Conservation (phyloP, 2,329 filamentous ascomycete genomes). For the Orbilia oligospora region DNA sequence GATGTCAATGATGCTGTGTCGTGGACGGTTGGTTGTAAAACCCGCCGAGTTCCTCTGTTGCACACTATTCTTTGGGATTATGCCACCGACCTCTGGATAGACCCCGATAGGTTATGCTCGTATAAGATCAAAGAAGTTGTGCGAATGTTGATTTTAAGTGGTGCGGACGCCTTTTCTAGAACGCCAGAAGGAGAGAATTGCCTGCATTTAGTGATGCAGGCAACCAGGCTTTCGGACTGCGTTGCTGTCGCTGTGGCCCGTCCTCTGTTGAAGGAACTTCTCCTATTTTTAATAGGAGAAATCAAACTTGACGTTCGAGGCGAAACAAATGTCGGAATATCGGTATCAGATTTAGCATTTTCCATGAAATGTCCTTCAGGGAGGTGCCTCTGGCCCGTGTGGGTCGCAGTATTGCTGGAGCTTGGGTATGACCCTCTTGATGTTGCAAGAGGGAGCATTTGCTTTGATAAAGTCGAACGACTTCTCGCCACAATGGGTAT, state of each 20-base stretch:
- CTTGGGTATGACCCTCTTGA: conserved; percentile 7
- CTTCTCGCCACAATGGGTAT: neutral
- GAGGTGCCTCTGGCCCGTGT: conserved; percentile 25
- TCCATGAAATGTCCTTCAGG: neutral
- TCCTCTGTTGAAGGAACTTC: conserved; percentile 13
- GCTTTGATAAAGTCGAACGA: neutral
- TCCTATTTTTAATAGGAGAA: conserved; percentile 21
- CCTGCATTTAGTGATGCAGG: too few species aligned
- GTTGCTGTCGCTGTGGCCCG: too few species aligned
- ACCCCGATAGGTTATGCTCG: too few species aligned
- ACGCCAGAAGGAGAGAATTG: neutral
- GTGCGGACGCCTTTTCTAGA: neutral
- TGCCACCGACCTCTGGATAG: too few species aligned
- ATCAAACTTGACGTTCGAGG: conserved; percentile 12
- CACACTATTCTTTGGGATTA: neutral
- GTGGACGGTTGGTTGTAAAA: neutral
- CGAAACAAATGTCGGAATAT: neutral
- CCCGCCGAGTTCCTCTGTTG: neutral
- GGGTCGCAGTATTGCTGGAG: neutral
- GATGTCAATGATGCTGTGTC: conserved; percentile 25
- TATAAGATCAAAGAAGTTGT: conserved; percentile 4
- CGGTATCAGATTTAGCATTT: conserved; percentile 17
- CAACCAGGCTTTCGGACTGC: too few species aligned
- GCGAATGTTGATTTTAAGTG: neutral
- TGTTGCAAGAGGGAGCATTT: conserved; percentile 13